Percentiles rank a stretch among this genome's conserved stretches.
phyloP scores from a whole-genome alignment of 2,329 filamentous ascomycete species.

The Fusarium veterinarium region DNA sequence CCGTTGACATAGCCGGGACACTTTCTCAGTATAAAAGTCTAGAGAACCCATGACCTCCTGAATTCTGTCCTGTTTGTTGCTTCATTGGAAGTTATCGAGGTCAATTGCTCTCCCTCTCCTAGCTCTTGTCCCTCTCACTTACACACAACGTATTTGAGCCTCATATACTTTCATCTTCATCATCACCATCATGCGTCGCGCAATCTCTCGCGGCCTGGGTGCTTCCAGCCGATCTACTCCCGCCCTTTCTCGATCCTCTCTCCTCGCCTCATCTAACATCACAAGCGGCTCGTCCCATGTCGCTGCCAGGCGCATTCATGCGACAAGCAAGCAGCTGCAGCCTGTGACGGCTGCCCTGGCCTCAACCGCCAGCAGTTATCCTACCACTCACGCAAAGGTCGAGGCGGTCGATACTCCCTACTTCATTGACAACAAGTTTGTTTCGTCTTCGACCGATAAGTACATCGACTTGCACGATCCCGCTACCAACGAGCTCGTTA shows the following conservation, averaged over 20 bases:
- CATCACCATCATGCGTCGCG: constrained; percentile 57
- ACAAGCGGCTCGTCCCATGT: constrained; percentile 49
- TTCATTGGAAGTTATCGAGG: constrained; percentile 25
- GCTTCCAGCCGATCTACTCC: constrained; percentile 49
- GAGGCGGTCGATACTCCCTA: constrained; percentile 77
- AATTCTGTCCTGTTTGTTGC: constrained; percentile 8
- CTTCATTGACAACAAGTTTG: constrained; percentile 85
- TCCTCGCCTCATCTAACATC: constrained; percentile 52
- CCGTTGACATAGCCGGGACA: constrained; percentile 22
- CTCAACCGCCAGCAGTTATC: constrained; percentile 71
- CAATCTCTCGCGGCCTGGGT: constrained; percentile 55
- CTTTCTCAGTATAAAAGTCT: constrained; percentile 32
- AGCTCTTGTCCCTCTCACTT: not conserved
- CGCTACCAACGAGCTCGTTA: constrained; percentile 87
- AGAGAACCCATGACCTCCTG: constrained; percentile 18
- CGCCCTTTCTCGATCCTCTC: constrained; percentile 46
- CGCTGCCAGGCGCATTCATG: constrained; percentile 66
- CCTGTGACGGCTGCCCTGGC: constrained; percentile 61
- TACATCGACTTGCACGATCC: constrained; percentile 87
- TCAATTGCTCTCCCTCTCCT: constrained; percentile 7
- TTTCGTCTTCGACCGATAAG: constrained; percentile 72
- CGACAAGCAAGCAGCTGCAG: constrained; percentile 66
- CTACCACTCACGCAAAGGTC: constrained; percentile 78
- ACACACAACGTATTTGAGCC: not conserved
- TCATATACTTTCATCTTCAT: not conserved